Conservation (phyloP, 208 protist species). For the Leishmania tropica region DNA sequence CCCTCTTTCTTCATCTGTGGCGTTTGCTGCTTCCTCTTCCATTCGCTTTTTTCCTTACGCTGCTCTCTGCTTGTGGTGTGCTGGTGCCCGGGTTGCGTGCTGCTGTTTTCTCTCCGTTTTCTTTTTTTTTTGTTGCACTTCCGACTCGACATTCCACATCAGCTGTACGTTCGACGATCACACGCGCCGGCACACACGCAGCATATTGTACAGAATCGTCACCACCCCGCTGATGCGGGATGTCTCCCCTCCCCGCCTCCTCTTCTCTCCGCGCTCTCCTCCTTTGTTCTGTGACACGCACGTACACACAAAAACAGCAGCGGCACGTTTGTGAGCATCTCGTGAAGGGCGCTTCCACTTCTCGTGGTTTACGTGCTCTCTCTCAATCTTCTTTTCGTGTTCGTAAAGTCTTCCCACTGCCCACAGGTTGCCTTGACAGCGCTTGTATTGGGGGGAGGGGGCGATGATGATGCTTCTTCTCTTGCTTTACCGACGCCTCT, state of each 20-base stretch:
- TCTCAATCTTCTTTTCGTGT: neutral
- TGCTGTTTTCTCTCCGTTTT: neutral
- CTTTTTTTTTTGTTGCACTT: neutral
- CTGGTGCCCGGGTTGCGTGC: constrained; percentile 3
- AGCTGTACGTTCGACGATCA: neutral
- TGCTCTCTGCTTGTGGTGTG: neutral
- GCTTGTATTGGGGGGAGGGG: neutral
- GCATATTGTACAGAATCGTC: too few relatives aligned
- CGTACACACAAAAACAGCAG: neutral
- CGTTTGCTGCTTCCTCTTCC: neutral
- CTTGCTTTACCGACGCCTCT: neutral
- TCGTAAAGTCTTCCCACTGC: neutral
- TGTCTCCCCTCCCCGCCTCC: too few relatives aligned
- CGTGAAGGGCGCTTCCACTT: neutral
- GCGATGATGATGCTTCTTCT: neutral
- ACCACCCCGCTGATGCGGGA: too few relatives aligned
- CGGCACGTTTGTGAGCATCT: neutral
- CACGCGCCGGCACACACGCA: neutral
- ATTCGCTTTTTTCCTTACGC: neutral
- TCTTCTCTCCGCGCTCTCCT: too few relatives aligned
- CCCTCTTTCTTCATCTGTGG: neutral
- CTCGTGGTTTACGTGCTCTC: neutral
- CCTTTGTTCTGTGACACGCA: neutral
- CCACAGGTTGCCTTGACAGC: neutral
- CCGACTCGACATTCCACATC: neutral